Percentiles rank a stretch among this genome's conserved stretches.
Conservation (phyloP, 2,329 filamentous ascomycete species). For the Arthrinium puccinioides region DNA sequence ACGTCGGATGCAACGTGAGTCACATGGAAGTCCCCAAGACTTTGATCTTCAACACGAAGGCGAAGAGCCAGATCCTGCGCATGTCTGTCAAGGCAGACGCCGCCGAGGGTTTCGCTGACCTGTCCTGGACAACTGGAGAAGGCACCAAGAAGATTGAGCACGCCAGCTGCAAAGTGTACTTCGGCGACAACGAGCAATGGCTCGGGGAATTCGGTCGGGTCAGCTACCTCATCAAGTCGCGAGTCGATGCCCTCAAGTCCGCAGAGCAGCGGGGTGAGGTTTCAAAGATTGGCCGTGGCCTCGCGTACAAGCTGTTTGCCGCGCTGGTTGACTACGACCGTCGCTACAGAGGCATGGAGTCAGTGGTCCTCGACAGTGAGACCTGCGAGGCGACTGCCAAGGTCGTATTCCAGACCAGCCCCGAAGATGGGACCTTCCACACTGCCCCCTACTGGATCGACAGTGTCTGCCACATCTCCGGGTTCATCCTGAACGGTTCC, state of each 20-base stretch:
- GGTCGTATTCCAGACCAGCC: slow-evolving; percentile 40
- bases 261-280: slow-evolving; percentile 59
- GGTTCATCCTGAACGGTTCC: slow-evolving; percentile 54
- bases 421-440: slow-evolving; percentile 43
- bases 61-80: slow-evolving; percentile 49
- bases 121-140: slow-evolving; percentile 53
- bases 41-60: slow-evolving; percentile 47
- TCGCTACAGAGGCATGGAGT: slow-evolving; percentile 50
- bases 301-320: slow-evolving; percentile 67
- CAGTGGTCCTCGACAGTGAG: slow-evolving; percentile 48
- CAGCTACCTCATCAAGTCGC: slow-evolving; percentile 60
- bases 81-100: slow-evolving; percentile 54
- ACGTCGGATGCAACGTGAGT: slow-evolving; percentile 56
- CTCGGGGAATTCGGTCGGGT: slow-evolving; percentile 59
- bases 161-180: slow-evolving; percentile 54
- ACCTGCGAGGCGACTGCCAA: slow-evolving; percentile 45
- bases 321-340: slow-evolving; percentile 49
- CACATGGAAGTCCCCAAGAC: slow-evolving; percentile 65
- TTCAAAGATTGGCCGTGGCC: slow-evolving; percentile 65
- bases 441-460: slow-evolving; percentile 54
- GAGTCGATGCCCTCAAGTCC: slow-evolving; percentile 49
- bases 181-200: slow-evolving; percentile 54
- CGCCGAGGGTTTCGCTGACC: slow-evolving; percentile 43
- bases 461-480: slow-evolving; percentile 50
- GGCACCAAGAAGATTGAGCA: slow-evolving; percentile 54